Evolutionary conservation across 257 asterid species (phyloP).

Genomic region (Jaltomata sinuosa): DNA sequence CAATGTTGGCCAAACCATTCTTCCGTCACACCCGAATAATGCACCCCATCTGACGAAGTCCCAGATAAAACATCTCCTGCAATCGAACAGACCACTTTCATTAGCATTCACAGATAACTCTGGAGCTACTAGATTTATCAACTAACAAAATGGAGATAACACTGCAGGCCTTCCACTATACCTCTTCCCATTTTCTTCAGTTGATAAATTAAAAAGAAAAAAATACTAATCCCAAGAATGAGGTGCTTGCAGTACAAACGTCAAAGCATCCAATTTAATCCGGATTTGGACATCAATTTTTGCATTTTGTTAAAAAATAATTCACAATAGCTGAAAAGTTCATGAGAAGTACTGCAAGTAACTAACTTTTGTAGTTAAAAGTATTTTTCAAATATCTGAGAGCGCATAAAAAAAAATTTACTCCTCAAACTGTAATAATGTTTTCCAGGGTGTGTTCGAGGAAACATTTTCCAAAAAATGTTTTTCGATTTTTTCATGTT

Average conservation of each 20-base stretch:
- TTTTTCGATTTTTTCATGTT: too few species aligned
- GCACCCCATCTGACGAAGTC: slow-evolving; percentile 70
- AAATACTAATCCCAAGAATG: not conserved
- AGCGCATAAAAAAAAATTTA: not conserved
- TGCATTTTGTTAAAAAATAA: too few species aligned
- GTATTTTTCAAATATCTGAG: too few species aligned
- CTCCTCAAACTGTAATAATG: not conserved
- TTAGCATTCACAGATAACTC: not conserved
- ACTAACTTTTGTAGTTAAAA: not conserved
- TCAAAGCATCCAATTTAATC: not conserved
- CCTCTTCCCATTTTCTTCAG: not conserved
- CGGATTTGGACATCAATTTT: not conserved
- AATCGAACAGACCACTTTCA: slow-evolving; percentile 9
- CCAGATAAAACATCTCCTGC: slow-evolving; percentile 89
- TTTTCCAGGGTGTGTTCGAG: too few species aligned
- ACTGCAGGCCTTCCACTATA: not conserved
- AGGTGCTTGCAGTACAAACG: not conserved
- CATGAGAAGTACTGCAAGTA: not conserved
- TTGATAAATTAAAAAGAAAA: not conserved
- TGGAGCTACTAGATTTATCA: not conserved
- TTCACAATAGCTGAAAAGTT: not conserved
- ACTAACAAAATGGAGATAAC: not conserved
- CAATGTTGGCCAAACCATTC: slow-evolving; percentile 88
- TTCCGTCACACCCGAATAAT: slow-evolving; percentile 70
- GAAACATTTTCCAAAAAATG: too few species aligned